These are phyloP conservation scores for Lagenidium sp. DNA, from an alignment of 352 stramenopile genomes.

Conservation along the genomic window DNA sequence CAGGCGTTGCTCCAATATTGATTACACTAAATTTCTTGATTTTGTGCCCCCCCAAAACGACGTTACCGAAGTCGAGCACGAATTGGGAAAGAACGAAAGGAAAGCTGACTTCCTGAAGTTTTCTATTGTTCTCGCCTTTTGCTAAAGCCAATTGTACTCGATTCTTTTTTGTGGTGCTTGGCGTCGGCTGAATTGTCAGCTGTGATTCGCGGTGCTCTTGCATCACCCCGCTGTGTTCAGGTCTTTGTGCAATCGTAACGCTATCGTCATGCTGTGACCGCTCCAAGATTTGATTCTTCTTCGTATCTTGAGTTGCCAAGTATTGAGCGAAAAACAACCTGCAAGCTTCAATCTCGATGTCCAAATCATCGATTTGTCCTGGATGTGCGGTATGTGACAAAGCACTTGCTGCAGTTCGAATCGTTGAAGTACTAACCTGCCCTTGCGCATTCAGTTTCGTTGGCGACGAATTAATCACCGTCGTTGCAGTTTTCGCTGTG, in stretches of 20 bases:
- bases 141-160: background rate
- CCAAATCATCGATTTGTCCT: constrained; percentile 36
- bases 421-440: constrained; percentile 8
- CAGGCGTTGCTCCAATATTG: constrained; percentile 82
- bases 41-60: constrained; percentile 87
- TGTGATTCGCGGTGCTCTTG: too few relatives aligned
- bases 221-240: too few relatives aligned
- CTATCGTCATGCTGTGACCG: background rate
- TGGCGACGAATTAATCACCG: constrained; percentile 3
- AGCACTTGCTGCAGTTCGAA: constrained; percentile 7
- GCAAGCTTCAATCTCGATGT: constrained; percentile 77
- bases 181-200: too few relatives aligned
- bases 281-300: constrained; percentile 14
- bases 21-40: constrained; percentile 90
- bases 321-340: constrained; percentile 86
- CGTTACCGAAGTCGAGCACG: constrained; percentile 91
- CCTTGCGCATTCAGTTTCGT: constrained; percentile 2
- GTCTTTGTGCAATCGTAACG: background rate
- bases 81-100: constrained; percentile 87
- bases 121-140: constrained; percentile 31
- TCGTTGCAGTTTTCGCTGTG: background rate
- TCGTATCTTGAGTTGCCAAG: constrained; percentile 42
- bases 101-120: too few relatives aligned
- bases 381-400: too few relatives aligned
- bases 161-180: constrained; percentile 3